phyloP scores from a whole-genome alignment of 2,329 filamentous ascomycete genomes.

The Rosellinia necatrix region DNA sequence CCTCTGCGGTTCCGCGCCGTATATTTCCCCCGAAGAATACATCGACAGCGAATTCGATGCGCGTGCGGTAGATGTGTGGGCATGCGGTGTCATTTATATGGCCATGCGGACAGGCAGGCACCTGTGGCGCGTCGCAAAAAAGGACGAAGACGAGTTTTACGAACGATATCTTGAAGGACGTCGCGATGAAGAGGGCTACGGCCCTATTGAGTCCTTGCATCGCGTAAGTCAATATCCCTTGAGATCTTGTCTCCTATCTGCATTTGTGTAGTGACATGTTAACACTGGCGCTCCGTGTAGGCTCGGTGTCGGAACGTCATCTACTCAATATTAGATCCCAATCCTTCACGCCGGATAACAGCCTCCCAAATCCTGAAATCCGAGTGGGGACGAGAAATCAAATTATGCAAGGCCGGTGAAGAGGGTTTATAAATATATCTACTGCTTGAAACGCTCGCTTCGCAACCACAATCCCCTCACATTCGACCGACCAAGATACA shows the following conservation, averaged over 20 bases:
- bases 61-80: constrained; percentile 97
- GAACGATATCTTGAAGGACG: constrained; percentile 90
- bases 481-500: background rate
- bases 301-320: constrained; percentile 98
- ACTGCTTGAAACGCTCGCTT: constrained; percentile 10
- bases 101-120: constrained; percentile 97
- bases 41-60: constrained; percentile 95
- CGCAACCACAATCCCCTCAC: constrained; percentile 15
- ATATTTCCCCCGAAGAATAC: constrained; percentile 97
- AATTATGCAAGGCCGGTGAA: constrained; percentile 93
- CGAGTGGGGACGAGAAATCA: constrained; percentile 98
- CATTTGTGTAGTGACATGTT: constrained; percentile 24
- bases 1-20: constrained; percentile 93
- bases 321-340: constrained; percentile 96
- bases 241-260: background rate
- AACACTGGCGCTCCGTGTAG: constrained; percentile 52
- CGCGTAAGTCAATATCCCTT: constrained; percentile 67
- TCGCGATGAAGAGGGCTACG: constrained; percentile 93
- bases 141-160: constrained; percentile 97
- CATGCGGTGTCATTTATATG: constrained; percentile 99
- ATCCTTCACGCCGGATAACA: constrained; percentile 88
- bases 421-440: constrained; percentile 78
- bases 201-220: constrained; percentile 92
- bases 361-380: constrained; percentile 97
- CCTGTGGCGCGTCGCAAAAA: constrained; percentile 95